Conservation (phyloP, 768 basidiomycete species). For the Hydnomerulius pinastri region DNA sequence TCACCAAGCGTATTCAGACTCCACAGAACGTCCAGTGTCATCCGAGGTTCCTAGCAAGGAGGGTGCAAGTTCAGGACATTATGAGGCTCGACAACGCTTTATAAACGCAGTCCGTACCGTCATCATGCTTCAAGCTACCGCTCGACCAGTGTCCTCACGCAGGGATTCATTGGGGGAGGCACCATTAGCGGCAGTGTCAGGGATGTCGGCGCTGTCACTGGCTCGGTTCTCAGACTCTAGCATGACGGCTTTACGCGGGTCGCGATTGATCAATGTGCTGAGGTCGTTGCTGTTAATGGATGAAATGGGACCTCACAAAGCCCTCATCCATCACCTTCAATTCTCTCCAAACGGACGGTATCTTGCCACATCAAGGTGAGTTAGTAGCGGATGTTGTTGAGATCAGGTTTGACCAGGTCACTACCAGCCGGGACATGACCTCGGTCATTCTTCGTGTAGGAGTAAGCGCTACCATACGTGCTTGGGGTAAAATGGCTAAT, state of each 20-base stretch:
- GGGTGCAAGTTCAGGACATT: conserved; percentile 2
- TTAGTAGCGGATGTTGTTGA: conserved; percentile 1
- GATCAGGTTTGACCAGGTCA: background rate
- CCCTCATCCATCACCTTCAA: no score
- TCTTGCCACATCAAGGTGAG: no score
- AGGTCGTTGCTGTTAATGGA: conserved; percentile 37
- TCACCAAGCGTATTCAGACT: conserved; percentile 6
- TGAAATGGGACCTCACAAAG: conserved; percentile 40
- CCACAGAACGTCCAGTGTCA: conserved; percentile 8
- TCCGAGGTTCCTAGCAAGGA: conserved; percentile 8
- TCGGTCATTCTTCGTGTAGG: conserved; percentile 42
- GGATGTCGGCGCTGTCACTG: conserved; percentile 15
- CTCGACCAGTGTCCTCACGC: conserved; percentile 22
- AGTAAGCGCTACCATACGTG: conserved; percentile 20
- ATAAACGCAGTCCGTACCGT: conserved; percentile 38
- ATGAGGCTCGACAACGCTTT: conserved; percentile 29
- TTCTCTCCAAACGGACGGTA: no score
- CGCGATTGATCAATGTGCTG: conserved; percentile 41
- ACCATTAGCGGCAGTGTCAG: background rate
- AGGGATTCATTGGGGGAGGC: conserved; percentile 4
- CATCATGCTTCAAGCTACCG: conserved; percentile 39
- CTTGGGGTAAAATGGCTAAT: background rate
- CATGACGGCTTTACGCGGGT: conserved; percentile 31
- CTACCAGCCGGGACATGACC: conserved; percentile 46
- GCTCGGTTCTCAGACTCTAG: conserved; percentile 22